Conservation (phyloP, 2,329 filamentous ascomycete genomes). For the Cordyceps cateniannulata region DNA sequence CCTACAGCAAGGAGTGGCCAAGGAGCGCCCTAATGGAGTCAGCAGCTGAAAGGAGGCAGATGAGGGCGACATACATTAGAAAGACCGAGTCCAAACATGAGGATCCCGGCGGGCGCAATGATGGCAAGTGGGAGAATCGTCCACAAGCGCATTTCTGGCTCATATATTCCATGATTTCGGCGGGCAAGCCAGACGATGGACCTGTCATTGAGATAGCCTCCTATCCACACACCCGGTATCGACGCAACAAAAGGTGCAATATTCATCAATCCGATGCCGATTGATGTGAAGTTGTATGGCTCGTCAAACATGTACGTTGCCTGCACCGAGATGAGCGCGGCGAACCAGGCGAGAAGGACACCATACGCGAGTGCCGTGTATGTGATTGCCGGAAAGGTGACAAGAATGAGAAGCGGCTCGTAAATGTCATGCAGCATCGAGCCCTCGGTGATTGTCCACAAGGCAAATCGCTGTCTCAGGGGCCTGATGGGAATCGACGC, state of each 20-base stretch:
- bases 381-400: constrained; percentile 26
- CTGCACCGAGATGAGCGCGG: constrained; percentile 17
- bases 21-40: constrained; percentile 25
- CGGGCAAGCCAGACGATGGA: constrained; percentile 29
- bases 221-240: constrained; percentile 29
- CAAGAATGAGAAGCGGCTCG: constrained; percentile 14
- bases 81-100: constrained; percentile 30
- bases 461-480: constrained; percentile 18
- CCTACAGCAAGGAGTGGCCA: constrained; percentile 32
- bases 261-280: constrained; percentile 20
- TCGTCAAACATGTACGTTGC: constrained; percentile 23
- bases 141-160: constrained; percentile 37
- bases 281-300: constrained; percentile 23
- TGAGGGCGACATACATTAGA: constrained; percentile 20
- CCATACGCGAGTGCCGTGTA: constrained; percentile 35
- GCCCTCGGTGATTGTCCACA: constrained; percentile 16
- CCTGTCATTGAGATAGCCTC: constrained; percentile 31
- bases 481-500: constrained; percentile 13
- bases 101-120: constrained; percentile 24
- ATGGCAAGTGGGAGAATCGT: constrained; percentile 21
- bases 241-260: constrained; percentile 30
- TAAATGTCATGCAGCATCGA: constrained; percentile 11
- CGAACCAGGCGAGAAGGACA: constrained; percentile 30
- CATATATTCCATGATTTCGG: constrained; percentile 32
- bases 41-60: background rate